Percentiles rank a stretch among this genome's conserved stretches.
Conservation (phyloP, 306 rosid genomes). For the Betula pendula region DNA sequence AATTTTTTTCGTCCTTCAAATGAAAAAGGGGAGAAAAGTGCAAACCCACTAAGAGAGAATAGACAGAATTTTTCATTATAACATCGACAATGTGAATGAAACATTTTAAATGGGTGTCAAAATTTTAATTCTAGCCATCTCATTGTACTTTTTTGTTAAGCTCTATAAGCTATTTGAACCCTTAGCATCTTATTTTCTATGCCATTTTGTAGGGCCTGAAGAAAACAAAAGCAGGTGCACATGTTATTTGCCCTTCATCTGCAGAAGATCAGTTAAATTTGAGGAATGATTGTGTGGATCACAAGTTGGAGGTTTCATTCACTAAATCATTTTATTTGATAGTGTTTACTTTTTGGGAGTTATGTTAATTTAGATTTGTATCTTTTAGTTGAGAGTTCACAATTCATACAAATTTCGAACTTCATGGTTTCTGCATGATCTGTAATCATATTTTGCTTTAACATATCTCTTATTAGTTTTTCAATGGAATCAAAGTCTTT, state of each 20-base stretch:
- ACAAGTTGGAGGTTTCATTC: constrained; percentile 56
- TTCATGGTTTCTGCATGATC: not conserved
- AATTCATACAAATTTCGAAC: not conserved
- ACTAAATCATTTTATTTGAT: constrained; percentile 13
- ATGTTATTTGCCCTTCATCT: constrained; percentile 27
- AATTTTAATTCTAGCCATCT: not conserved
- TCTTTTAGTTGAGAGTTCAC: not conserved
- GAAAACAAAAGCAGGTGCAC: constrained; percentile 32
- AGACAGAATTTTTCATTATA: not conserved
- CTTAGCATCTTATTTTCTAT: not conserved
- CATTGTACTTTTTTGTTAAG: not conserved
- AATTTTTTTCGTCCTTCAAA: not conserved
- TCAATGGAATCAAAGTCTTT: not conserved
- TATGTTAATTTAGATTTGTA: constrained; percentile 4
- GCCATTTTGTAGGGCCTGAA: constrained; percentile 45
- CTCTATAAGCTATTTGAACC: not conserved
- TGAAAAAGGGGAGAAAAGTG: not conserved
- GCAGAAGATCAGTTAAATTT: constrained; percentile 34
- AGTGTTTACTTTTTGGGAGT: constrained; percentile 24
- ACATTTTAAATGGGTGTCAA: not conserved
- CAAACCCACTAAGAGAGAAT: not conserved
- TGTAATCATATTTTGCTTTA: not conserved
- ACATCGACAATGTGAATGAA: not conserved
- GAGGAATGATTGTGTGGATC: constrained; percentile 26
- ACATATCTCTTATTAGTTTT: not conserved